Evolutionary conservation across 2,329 filamentous ascomycete species (phyloP).

Genomic region (Diaporthe helianthi): DNA sequence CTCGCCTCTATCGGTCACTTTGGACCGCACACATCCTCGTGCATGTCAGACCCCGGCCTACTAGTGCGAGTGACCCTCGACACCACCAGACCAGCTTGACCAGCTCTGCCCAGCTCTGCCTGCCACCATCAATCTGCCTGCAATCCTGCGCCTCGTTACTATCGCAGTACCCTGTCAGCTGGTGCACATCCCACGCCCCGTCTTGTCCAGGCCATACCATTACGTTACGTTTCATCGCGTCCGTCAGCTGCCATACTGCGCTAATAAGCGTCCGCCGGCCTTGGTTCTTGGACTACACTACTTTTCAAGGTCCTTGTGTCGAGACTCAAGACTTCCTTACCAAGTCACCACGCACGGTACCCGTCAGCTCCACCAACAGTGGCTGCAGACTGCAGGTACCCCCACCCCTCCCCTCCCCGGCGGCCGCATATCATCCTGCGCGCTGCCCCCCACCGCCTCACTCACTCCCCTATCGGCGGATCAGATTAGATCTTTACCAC

Average conservation of each 20-base stretch:
- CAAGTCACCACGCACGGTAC: slow-evolving; percentile 1
- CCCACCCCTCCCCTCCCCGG: background rate
- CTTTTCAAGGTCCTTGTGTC: slow-evolving; percentile 1
- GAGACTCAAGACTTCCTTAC: background rate
- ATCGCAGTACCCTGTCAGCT: slow-evolving; percentile 22
- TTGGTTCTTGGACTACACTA: background rate
- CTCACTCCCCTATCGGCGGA: slow-evolving; percentile 27
- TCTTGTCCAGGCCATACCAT: slow-evolving; percentile 3
- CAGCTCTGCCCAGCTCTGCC: background rate
- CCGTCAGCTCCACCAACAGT: slow-evolving; percentile 15
- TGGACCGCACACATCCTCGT: slow-evolving; percentile 5
- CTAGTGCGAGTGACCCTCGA: slow-evolving; percentile 24
- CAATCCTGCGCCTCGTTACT: slow-evolving; percentile 27
- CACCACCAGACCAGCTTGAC: background rate
- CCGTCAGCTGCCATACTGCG: slow-evolving; percentile 1
- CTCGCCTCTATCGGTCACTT: slow-evolving; percentile 1
- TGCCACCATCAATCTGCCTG: background rate
- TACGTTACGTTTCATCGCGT: slow-evolving; percentile 26
- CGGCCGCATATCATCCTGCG: slow-evolving; percentile 10
- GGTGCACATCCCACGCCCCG: slow-evolving; percentile 19
- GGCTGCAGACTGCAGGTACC: slow-evolving; percentile 25
- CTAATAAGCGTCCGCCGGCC: slow-evolving; percentile 7
- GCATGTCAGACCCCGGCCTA: slow-evolving; percentile 16
- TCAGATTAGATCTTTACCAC: slow-evolving; percentile 33
- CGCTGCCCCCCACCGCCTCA: slow-evolving; percentile 18